Percentiles rank a stretch among this genome's conserved stretches.
These are phyloP conservation scores for Magnusiomyces tetraspermus DNA, from an alignment of 1,139 yeast species.

Conservation along the genomic window DNA sequence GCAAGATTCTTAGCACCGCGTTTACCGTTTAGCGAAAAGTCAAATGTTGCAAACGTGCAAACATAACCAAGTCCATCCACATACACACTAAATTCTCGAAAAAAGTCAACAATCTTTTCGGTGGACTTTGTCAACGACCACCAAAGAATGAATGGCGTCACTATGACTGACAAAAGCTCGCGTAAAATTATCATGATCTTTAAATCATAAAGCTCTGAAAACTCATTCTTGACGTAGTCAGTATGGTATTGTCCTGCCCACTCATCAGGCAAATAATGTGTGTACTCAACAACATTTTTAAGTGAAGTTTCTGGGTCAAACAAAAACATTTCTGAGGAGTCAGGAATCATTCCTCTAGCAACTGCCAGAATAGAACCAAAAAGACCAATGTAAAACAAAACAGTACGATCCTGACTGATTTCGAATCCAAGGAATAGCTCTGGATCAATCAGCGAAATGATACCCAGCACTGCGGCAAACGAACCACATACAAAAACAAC, in stretches of 20 bases:
- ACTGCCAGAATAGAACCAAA: constrained; percentile 79
- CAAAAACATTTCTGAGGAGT: constrained; percentile 44
- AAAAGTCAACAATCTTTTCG: constrained; percentile 75
- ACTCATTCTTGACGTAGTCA: constrained; percentile 71
- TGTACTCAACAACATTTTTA: constrained; percentile 67
- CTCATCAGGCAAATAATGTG: constrained; percentile 78
- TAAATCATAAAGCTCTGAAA: constrained; percentile 66
- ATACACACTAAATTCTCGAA: constrained; percentile 78
- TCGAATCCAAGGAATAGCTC: constrained; percentile 88
- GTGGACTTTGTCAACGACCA: constrained; percentile 64
- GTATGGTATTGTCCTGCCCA: constrained; percentile 86
- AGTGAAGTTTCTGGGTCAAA: constrained; percentile 88
- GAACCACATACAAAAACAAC: constrained; percentile 80
- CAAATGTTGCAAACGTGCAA: constrained; percentile 89
- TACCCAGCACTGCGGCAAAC: constrained; percentile 75
- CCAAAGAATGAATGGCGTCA: constrained; percentile 86
- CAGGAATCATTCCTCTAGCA: constrained; percentile 51
- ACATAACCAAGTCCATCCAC: constrained; percentile 94
- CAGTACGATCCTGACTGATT: constrained; percentile 68
- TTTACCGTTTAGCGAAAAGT: constrained; percentile 32
- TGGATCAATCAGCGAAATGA: constrained; percentile 80
- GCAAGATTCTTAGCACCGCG: constrained; percentile 35
- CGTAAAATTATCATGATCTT: constrained; percentile 62
- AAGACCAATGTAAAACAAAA: constrained; percentile 75
- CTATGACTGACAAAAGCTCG: constrained; percentile 69